Base-by-base conservation (phyloP, 2,329 filamentous ascomycete genomes). In the Ophiostoma himal-ulmi region DNA sequence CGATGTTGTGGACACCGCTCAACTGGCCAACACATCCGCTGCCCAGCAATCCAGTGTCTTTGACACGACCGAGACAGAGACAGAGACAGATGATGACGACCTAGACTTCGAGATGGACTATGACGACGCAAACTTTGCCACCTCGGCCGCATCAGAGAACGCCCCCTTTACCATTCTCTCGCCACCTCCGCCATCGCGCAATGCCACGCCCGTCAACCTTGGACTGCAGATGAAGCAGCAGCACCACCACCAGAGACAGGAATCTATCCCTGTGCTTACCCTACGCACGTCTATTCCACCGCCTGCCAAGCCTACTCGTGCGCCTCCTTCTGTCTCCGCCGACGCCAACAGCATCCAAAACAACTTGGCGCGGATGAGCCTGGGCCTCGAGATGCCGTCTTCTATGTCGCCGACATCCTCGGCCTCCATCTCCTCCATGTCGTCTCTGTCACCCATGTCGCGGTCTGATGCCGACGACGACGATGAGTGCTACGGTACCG, bases 121-220 rank as follows among this genome's bases (percentile, higher is more conserved):
- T 72, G 86, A 89, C 74, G 85, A 88, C 48, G 69, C 72, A 73
- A 88, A 88, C 78, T 89, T 89, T 74, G 86, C 86, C n/a, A 83
- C 81, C 4, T 83, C 83, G 0, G 81, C 83, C 3, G 75, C 78
- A 7, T 82, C 82, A 0, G 85, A 86, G 69, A 79, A 72, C 2
- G 78, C 80, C 30, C 76, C 80, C 1, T 83, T 81, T 71, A 85
- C 83, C 1, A 78, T 80, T 57, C 77, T 87, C 20, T 87, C 86
- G 2, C 85, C 85, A 10, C 85, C 85, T 0, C 85, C 86, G 0
- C 80, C 81, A 62, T 81, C 37, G 71, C 69, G 54, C 68, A 39
- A 64, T 14, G 6, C 60, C 22, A 70, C 70, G 3, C 68, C 68
- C 11, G 10, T 65, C 10, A 54, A 48, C 30, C 7, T 36, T 14